These are phyloP conservation scores for Dichotomopilus funicola DNA, from an alignment of 2,329 filamentous ascomycete genomes.

Conservation along the genomic window DNA sequence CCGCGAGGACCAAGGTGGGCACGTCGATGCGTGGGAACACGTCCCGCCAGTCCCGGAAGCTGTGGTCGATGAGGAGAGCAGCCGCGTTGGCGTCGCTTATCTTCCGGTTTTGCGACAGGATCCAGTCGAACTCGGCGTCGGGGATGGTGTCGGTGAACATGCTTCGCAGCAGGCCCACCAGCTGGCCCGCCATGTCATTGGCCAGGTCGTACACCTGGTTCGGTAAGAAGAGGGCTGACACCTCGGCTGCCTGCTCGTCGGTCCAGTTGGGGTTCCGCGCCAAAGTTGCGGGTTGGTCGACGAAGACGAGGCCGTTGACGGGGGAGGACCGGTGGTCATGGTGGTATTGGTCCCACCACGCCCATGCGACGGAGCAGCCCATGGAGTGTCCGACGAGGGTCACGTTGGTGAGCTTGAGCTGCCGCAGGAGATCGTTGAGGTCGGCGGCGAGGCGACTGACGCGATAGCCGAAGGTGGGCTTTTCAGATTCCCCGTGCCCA, in stretches of 20 bases:
- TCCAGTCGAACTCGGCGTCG: slow-evolving; percentile 25
- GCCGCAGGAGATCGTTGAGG: slow-evolving; percentile 24
- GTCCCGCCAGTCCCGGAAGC: slow-evolving; percentile 26
- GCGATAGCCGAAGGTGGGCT: slow-evolving; percentile 28
- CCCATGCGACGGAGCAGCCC: slow-evolving; percentile 30
- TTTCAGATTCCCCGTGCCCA: slow-evolving; percentile 31
- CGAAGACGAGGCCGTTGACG: slow-evolving; percentile 26
- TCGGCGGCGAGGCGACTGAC: slow-evolving; percentile 27
- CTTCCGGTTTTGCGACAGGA: slow-evolving; percentile 23
- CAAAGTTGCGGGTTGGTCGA: slow-evolving; percentile 27
- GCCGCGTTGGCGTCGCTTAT: slow-evolving; percentile 24
- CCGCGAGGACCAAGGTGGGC: slow-evolving; percentile 26
- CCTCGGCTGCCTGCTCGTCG: slow-evolving; percentile 17
- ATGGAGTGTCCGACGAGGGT: slow-evolving; percentile 32
- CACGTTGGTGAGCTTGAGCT: slow-evolving; percentile 28
- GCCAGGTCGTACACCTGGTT: slow-evolving; percentile 16
- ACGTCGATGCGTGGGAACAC: slow-evolving; percentile 27
- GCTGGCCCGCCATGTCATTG: not conserved
- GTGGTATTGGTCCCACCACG: slow-evolving; percentile 29
- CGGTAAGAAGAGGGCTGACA: slow-evolving; percentile 22
- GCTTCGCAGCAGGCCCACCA: not conserved
- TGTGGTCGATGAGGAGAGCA: slow-evolving; percentile 26
- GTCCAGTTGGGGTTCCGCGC: slow-evolving; percentile 27
- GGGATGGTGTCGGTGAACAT: slow-evolving; percentile 12
- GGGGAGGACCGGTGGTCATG: slow-evolving; percentile 17